Evolutionary conservation across 1,139 yeast species (phyloP).

Genomic region (Debaryomyces sp.): DNA sequence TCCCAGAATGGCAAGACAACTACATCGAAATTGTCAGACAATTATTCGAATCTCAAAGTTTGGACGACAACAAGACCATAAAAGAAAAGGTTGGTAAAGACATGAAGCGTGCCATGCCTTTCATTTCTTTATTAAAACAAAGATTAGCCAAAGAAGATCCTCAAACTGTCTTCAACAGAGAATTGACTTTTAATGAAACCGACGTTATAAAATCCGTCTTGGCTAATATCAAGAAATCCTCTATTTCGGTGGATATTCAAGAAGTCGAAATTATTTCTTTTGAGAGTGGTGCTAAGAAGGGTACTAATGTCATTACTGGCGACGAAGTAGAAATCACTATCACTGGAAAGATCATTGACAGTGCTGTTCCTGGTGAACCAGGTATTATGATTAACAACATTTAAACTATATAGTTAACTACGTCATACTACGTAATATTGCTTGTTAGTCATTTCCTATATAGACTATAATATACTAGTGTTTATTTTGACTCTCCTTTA

Average conservation of each 20-base stretch:
- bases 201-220: conserved; percentile 63
- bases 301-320: conserved; percentile 68
- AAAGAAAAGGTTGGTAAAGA: conserved; percentile 71
- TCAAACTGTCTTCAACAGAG: conserved; percentile 81
- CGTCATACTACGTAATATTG: too few species aligned
- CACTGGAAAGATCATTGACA: conserved; percentile 71
- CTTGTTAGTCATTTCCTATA: background rate
- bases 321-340: conserved; percentile 65
- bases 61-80: conserved; percentile 63
- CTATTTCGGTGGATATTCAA: conserved; percentile 61
- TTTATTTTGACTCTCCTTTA: background rate
- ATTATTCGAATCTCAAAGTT: conserved; percentile 63
- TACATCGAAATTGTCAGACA: conserved; percentile 85
- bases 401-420: conserved; percentile 13
- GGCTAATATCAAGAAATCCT: conserved; percentile 60
- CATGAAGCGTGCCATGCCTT: conserved; percentile 98
- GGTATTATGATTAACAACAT: conserved; percentile 77
- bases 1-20: conserved; percentile 96
- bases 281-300: conserved; percentile 61
- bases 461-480: background rate
- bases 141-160: conserved; percentile 72
- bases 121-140: conserved; percentile 81
- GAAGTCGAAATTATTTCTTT: conserved; percentile 59
- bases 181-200: conserved; percentile 78
- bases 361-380: conserved; percentile 92